Conservation (phyloP, 2,329 filamentous ascomycete genomes). For the Mariannaea elegans region DNA sequence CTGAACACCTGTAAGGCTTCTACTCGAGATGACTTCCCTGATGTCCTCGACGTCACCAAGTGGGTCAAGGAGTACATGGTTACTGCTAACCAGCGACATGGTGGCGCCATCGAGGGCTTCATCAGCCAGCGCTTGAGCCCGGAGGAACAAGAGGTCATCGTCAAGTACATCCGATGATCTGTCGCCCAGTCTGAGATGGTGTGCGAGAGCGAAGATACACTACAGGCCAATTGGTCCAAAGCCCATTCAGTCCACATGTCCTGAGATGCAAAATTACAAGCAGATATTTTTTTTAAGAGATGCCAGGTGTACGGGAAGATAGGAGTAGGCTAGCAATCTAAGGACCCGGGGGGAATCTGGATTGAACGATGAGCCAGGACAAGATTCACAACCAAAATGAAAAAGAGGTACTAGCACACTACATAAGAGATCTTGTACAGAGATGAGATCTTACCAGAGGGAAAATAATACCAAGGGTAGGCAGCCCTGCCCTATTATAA, state of each 20-base stretch:
- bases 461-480: background rate
- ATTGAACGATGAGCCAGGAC: background rate
- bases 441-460: background rate
- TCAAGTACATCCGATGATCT: slow-evolving; percentile 57
- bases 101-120: slow-evolving; percentile 75
- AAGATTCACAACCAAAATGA: background rate
- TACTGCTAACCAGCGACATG: slow-evolving; percentile 77
- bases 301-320: no score
- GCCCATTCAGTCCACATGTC: no score
- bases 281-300: no score
- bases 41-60: slow-evolving; percentile 80
- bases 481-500: background rate
- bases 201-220: background rate
- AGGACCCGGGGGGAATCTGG: no score
- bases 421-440: background rate
- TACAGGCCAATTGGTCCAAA: no score
- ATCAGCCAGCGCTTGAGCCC: slow-evolving; percentile 75
- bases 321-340: no score
- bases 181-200: background rate
- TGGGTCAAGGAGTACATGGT: slow-evolving; percentile 87
- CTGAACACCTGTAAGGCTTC: slow-evolving; percentile 88
- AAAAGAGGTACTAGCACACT: background rate
- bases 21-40: slow-evolving; percentile 82
- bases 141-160: slow-evolving; percentile 65
- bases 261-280: no score